phyloP scores from a whole-genome alignment of 108 stramenopile species.

The Pinguiococcus pyrenoidosus region DNA sequence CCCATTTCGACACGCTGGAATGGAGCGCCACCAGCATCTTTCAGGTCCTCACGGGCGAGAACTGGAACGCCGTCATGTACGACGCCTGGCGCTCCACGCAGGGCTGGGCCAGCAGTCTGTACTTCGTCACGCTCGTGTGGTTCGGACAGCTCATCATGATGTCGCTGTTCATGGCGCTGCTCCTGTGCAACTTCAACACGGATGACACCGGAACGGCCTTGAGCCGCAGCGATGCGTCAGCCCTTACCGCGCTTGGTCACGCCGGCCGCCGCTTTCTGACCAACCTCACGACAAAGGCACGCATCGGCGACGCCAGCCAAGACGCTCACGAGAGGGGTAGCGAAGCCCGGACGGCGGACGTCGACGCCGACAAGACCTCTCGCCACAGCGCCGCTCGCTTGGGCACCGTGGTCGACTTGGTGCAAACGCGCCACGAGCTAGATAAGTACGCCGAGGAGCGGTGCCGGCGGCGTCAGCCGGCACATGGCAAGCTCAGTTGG shows the following conservation, averaged over 20 bases:
- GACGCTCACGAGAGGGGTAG: no score
- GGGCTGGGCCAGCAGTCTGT: conserved; percentile 27
- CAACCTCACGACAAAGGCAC: no score
- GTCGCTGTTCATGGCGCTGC: conserved; percentile 52
- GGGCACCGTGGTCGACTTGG: no score
- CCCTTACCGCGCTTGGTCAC: no score
- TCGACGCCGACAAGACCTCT: conserved; percentile 4
- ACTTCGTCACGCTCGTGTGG: conserved; percentile 38
- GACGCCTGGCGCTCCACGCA: conserved; percentile 32
- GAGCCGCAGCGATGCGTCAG: no score
- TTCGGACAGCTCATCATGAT: conserved; percentile 41
- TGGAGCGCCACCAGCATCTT: conserved; percentile 39
- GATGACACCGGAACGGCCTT: no score
- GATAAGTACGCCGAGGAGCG: no score
- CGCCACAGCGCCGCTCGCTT: no score
- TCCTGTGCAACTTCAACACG: conserved; percentile 39
- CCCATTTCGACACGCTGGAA: conserved; percentile 44
- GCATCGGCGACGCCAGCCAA: no score
- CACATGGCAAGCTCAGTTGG: not conserved
- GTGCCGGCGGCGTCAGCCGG: no score
- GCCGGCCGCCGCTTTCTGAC: no score
- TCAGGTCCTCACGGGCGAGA: conserved; percentile 44
- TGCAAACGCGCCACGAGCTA: no score
- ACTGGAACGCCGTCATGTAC: conserved; percentile 54
- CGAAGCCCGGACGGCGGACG: conserved; percentile 2